These are phyloP conservation scores for Chalciporus pseudorubinellus DNA, from an alignment of 768 basidiomycete genomes.

Conservation along the genomic window DNA sequence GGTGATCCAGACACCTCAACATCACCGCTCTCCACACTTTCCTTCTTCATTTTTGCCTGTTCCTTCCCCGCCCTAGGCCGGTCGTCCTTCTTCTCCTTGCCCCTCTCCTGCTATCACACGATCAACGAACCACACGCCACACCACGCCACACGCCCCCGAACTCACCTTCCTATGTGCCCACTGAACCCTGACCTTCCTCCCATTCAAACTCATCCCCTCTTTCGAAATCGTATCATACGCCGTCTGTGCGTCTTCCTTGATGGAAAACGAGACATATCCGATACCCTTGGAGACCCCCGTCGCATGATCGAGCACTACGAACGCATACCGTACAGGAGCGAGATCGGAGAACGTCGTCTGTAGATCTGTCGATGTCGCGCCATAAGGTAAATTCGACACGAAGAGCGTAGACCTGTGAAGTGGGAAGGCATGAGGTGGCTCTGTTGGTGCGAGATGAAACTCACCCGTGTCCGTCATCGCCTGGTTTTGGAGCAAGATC, in stretches of 20 bases:
- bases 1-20: background rate
- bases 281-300: slow-evolving; percentile 85
- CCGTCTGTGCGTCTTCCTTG: slow-evolving; percentile 81
- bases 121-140: background rate
- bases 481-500: background rate
- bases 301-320: slow-evolving; percentile 78
- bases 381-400: slow-evolving; percentile 91
- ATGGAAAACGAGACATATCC: slow-evolving; percentile 94
- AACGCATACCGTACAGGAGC: slow-evolving; percentile 94
- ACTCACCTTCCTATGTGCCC: slow-evolving; percentile 76
- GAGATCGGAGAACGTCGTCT: slow-evolving; percentile 92
- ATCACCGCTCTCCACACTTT: background rate
- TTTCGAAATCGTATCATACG: slow-evolving; percentile 60
- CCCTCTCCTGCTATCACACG: slow-evolving; percentile 24
- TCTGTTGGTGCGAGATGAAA: background rate
- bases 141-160: background rate
- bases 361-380: slow-evolving; percentile 85
- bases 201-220: slow-evolving; percentile 67
- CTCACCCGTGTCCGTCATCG: background rate
- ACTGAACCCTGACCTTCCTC: slow-evolving; percentile 69
- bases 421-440: too few species aligned
- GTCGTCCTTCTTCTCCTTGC: slow-evolving; percentile 58
- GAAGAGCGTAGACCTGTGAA: slow-evolving; percentile 78
- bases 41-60: background rate
- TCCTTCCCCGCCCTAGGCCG: slow-evolving; percentile 19